phyloP scores from a whole-genome alignment of 2,329 filamentous ascomycete genomes.

The Trichoderma harzianum region DNA sequence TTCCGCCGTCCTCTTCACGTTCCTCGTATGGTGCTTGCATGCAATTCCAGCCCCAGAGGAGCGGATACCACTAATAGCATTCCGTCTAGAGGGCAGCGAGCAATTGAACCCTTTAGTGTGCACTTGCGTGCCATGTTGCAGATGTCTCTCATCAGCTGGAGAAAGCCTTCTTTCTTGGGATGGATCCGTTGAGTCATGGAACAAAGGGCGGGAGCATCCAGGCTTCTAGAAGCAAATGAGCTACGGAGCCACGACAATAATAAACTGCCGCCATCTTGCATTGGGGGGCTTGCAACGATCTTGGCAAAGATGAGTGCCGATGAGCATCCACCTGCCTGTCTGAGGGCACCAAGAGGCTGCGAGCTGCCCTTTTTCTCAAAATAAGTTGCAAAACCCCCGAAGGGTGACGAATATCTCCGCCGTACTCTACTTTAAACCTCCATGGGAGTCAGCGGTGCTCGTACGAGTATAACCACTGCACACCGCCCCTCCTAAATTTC shows the following conservation, averaged over 20 bases:
- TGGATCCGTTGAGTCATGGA: neutral
- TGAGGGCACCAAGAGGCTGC: neutral
- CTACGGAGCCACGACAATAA: neutral
- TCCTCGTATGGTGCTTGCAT: neutral
- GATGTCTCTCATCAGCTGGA: neutral
- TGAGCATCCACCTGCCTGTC: neutral
- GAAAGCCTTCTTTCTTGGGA: neutral
- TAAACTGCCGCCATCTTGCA: neutral
- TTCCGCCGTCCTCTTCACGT: neutral
- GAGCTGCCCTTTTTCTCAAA: neutral
- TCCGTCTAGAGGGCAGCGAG: neutral
- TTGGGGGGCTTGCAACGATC: neutral
- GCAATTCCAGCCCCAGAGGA: neutral
- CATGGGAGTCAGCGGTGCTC: neutral
- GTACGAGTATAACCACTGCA: neutral
- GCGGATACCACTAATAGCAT: neutral
- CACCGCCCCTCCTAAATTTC: conserved; percentile 8
- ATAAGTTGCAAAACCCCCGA: neutral
- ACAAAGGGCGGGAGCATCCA: neutral
- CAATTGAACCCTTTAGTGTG: neutral
- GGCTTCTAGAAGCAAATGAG: conserved; percentile 5
- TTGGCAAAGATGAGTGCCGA: neutral
- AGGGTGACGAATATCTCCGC: neutral
- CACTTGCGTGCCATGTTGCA: too few species aligned
- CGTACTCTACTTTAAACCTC: neutral